Percentiles rank a stretch among this genome's conserved stretches.
These are phyloP conservation scores for Urtica urens DNA, from an alignment of 306 rosid species.

Conservation along the genomic window DNA sequence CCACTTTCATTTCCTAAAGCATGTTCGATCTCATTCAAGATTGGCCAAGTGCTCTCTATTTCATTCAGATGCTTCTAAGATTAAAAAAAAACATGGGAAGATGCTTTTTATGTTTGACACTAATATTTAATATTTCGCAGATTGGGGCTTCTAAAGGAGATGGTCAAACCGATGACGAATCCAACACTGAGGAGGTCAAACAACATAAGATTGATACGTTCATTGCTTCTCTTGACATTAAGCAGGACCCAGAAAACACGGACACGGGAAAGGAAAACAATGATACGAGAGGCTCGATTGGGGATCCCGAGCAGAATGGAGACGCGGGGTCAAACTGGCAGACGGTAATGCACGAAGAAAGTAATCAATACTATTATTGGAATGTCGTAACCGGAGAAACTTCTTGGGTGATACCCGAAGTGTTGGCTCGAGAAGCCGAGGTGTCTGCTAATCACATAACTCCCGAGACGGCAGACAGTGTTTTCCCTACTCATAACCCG, in stretches of 20 bases:
- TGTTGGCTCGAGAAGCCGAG: conserved; percentile 41
- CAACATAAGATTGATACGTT: conserved; percentile 25
- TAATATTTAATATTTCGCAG: too few species aligned
- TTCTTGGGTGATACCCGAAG: conserved; percentile 88
- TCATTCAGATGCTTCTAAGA: too few species aligned
- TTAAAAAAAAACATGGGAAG: too few species aligned
- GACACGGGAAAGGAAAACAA: conserved; percentile 34
- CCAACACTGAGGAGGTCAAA: conserved; percentile 21
- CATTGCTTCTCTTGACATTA: conserved; percentile 23
- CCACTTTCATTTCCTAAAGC: too few species aligned
- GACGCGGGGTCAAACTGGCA: conserved; percentile 74
- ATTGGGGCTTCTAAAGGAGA: conserved; percentile 28
- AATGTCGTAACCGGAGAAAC: conserved; percentile 89
- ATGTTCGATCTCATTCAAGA: too few species aligned
- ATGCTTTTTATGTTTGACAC: too few species aligned
- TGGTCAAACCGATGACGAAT: conserved; percentile 25
- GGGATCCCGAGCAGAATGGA: conserved; percentile 28
- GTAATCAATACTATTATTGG: conserved; percentile 81
- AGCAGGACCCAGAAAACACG: conserved; percentile 19
- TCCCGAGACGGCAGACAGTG: conserved; percentile 21
- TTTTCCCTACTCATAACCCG: conserved; percentile 24
- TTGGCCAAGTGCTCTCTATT: too few species aligned
- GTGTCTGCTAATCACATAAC: conserved; percentile 21
- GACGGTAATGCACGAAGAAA: conserved; percentile 91
- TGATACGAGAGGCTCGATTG: conserved; percentile 15